Base-by-base conservation (phyloP, 176 grass and related monocot genomes). In the Carex scoparia region DNA sequence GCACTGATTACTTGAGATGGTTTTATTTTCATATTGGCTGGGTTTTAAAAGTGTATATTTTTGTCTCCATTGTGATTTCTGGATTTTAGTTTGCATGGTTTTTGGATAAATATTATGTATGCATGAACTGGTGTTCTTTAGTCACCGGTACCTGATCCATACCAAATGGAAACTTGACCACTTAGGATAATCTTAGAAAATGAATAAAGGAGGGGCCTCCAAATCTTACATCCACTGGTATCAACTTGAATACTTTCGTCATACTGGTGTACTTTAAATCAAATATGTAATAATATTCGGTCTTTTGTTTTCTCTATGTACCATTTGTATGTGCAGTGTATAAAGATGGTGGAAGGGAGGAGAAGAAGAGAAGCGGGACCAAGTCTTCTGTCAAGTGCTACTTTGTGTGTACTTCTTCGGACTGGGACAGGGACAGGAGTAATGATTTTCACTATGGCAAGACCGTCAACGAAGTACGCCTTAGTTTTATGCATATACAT, bases 401-500 rank as follows among this genome's bases (percentile, higher is more conserved):
- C 65, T 97, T 97, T 81, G 84, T 97, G 86, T 90, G 90, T 35
- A 92, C 70, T 1, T 87, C 92, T 30, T 97, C 94, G 79, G 84
- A 70, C 37, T 97, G 94, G 92, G 80, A 49, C 3, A 89, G 56
- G 63, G 92, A 92, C 85, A 27, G 68, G 13, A 8, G 37, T 23
- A 53, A 84, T 59, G 87, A 92, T 69, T 68, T 81, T 38, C 87
- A 92, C 37, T 83, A 79, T 30, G 65, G 55, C 56, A 75, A 63
- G 60, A 87, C 85, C 3, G 37, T 91, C 37, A 38, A 69, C 86
- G 75, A 97, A 84, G 84, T 90, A n/a, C 84, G 94, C n/a, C 81
- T 73, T 51, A 23, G 84, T n/a, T 97, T 97, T 65, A 97, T 97
- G 94, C 94, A 97, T 64, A 69, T 89, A 58, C 80, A 88, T 77